Base-by-base conservation (phyloP, 805 yeast species). In the Candida yuanshanica region DNA sequence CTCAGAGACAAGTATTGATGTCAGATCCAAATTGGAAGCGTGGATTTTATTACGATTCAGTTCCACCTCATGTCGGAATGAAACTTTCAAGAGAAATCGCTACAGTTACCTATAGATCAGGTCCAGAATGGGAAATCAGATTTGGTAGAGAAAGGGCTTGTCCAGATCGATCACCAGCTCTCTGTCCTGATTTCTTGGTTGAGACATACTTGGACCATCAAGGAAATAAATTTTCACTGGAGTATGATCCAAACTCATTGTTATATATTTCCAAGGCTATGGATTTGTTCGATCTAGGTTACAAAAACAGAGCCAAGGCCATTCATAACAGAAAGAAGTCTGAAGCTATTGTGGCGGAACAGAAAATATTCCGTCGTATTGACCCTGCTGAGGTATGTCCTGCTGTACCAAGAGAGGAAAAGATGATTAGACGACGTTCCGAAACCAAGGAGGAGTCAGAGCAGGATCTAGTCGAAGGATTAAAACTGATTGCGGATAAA, bases 61-160 rank as follows among this genome's bases (percentile, higher is more conserved):
- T 89, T 2, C 95, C 95, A 7, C 97, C 97, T 1, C 96, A 90
- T 60, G 79, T 83, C 20, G 97, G 97, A 13, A 89, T 90, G 96
- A 90, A 90, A 58, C 71, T 90, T 27, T 91, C 96, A 2, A 72
- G 97, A 48, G 95, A 88, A 60, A 87, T 90, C 37, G 96, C 96
- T 24, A 90, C 97, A 0, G 86, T 90, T 41, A 88, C 96, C 0
- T 90, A 90, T 61, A 71, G 97, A 51, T 86, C 95, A 1, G 97
- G 97, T 3, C 97, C 97, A 2, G 97, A 90, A 63, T 90, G 97
- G 97, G 97, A 90, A 60, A 77, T 80, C 46, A 68, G 97, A 45
- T 90, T 90, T 60, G 96, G 96, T 4, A 77, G 95, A 42, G 87
- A 83, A 52, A 70, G 97, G 45, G 83, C 95, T 0, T 89, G 87